Base-by-base conservation (phyloP, 805 yeast species). In the Lachancea meyersii region DNA sequence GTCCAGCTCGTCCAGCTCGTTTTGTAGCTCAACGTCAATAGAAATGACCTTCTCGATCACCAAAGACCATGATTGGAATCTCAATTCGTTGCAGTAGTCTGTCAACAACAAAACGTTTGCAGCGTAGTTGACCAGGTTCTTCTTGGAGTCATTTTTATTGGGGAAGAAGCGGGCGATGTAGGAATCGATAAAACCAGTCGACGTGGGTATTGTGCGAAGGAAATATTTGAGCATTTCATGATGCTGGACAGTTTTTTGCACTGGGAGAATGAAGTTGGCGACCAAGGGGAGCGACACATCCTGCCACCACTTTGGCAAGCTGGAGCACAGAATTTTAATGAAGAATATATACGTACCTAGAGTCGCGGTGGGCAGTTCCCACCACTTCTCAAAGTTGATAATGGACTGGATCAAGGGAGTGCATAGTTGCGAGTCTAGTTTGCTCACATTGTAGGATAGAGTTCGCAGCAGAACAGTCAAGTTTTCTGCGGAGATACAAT, bases 21-120 rank as follows among this genome's bases (percentile, higher is more conserved):
- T 87, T 55, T 87, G 96, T 44, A 89, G 70, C 61, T 88, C 97
- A 4, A 89, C 96, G 63, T 91, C 98, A 36, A 93, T 70, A 50
- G 86, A 84, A 46, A 93, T 86, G 43, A 85, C 74, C 48, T 80
- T 76, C 61, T 91, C 96, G 31, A 88, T 68, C 13, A 89, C 71
- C 45, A 86, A 63, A 18, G 83, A 80, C 96, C 97, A 89, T 5
- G 86, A 71, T 36, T 77, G 77, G 49, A 74, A 74, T 51, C 80
- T 79, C 49, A 88, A 66, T 51, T 88, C 96, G 3, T 79, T 77
- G 49, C 93, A 85, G 61, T 91, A 89, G 8, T 71, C 69, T 27
- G 79, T 66, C 21, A 86, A 60, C 20, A 58, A 57, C 40, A 89
- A 65, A 38, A 86, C 58, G 58, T 91, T 88, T 20, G 68, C 59